Base-by-base conservation (phyloP, 2,329 filamentous ascomycete genomes). In the Ophiostoma novo-ulmi region DNA sequence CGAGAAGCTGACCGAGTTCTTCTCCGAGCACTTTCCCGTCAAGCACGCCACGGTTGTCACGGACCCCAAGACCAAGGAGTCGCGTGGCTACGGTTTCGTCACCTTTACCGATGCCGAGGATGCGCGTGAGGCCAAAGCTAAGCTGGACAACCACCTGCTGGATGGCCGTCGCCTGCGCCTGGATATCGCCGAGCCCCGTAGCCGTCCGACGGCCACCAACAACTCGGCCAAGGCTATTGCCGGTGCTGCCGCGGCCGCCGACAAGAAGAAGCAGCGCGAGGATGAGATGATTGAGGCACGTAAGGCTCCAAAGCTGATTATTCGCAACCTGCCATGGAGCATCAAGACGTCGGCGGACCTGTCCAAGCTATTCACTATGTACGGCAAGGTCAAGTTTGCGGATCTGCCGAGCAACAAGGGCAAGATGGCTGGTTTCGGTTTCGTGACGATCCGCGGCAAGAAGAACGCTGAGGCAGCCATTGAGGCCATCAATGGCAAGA, bases 71-170 rank as follows among this genome's bases (percentile, higher is more conserved):
- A 97, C 94, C 1, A 97, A 97, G 77, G 83, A 89, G 75, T 97
- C 93, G 17, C 91, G 92, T 78, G 94, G 95, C 22, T 99, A 93
- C 79, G 95, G 95, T 69, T 99, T 99, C 80, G 94, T 99, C 71
- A 98, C 95, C 1, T 95, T 99, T 77, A 92, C 94, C 75, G 95
- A 99, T 78, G 87, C 91, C 39, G 94, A 97, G 74, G 95, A 99
- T 82, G 94, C 94, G 14, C 83, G 89, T 74, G 87, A 89, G 74
- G 96, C 95, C 22, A 87, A 91, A 77, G 87, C 90, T 71, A 91
- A 96, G 78, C 87, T 97, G 77, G 88, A 97, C 79, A 91, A 92
- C 73, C 85, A 90, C 65, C 82, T 88, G 36, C 87, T 97, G 75
- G 87, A 93, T 68, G 94, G 94, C 26, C 89, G 90, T 75, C 92